phyloP scores from a whole-genome alignment of 2,329 filamentous ascomycete genomes.

The Arthroderma sp. region DNA sequence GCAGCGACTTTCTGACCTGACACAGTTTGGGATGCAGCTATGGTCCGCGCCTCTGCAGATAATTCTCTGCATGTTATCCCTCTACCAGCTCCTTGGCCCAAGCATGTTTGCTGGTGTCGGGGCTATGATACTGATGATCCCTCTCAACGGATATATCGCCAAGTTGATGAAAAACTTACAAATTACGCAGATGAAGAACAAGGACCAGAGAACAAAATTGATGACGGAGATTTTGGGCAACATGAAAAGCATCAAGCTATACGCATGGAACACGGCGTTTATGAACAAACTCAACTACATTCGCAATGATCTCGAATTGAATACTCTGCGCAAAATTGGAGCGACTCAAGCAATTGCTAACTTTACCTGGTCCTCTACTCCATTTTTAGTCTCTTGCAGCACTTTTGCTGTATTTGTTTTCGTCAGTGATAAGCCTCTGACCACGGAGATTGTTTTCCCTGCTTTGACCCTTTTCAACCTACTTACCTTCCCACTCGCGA shows the following conservation, averaged over 20 bases:
- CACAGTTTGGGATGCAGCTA: conserved; percentile 86
- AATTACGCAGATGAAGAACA: conserved; percentile 98
- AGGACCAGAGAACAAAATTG: conserved; percentile 79
- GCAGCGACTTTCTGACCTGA: conserved; percentile 84
- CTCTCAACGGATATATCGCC: conserved; percentile 83
- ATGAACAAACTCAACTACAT: conserved; percentile 96
- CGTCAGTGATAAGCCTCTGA: conserved; percentile 65
- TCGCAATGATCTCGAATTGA: conserved; percentile 87
- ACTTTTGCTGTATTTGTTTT: conserved; percentile 92
- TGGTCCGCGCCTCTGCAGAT: conserved; percentile 99
- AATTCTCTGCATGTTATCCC: conserved; percentile 80
- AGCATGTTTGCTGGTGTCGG: conserved; percentile 93
- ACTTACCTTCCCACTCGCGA: conserved; percentile 82
- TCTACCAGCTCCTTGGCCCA: conserved; percentile 87
- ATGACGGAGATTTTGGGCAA: conserved; percentile 98
- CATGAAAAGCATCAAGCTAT: conserved; percentile 99
- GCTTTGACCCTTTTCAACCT: conserved; percentile 89
- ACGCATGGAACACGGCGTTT: conserved; percentile 93
- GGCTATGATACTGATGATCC: conserved; percentile 96
- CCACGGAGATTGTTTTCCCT: conserved; percentile 91
- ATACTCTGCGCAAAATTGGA: conserved; percentile 90
- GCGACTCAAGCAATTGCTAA: conserved; percentile 88
- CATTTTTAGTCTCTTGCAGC: conserved; percentile 92
- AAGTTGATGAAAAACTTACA: conserved; percentile 88
- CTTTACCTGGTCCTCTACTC: conserved; percentile 95